Evolutionary conservation across 2,329 filamentous ascomycete genomes (phyloP), one percentile per base, ranked within the genome.

Genomic region (Venturiaceae sp.): DNA sequence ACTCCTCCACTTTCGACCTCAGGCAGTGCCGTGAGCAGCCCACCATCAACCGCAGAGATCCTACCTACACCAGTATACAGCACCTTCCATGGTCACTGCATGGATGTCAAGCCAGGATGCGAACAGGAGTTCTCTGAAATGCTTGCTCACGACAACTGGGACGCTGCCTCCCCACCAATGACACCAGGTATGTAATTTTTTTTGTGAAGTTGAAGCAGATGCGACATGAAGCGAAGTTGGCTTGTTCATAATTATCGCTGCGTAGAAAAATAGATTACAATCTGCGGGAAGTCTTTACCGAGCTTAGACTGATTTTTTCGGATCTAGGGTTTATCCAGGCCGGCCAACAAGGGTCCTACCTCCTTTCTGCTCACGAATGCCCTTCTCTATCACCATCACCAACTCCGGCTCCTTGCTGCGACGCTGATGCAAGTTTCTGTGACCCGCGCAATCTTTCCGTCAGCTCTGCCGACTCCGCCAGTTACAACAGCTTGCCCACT

Each of bases 391-490:
- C 90, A 33, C 90, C 91, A 19, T 88, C 89, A 53, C 89, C 90
- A 32, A 85, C 89, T 63, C 59, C 60, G 14, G 28, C 30, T 34
- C 85, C 89, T 65, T 79, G 82, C 66, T 84, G 84, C 1, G 87
- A 90, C 68, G 79, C 82, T 64, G 86, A 90, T 71, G 81, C 90
- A 64, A 86, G 90, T 74, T 95, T 94, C 72, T 96, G 92, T 74
- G 92, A 96, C 69, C 92, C 92, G 34, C 86, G 92, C 68, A 90
- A 95, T 69, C 77, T 96, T 63, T 95, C 88, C 21, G 89, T 96
- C 34, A 77, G 77, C 61, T 69, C 76, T 41, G 74, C 74, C 30
- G 80, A 76, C 57, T n/a, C 77, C 67, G 73, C 79, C 58, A 86
- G 90, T 64, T 86, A 90, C 64, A 80, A 86, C 23, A 79, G 81